Conservation (phyloP, 2,329 filamentous ascomycete species). For the Colletotrichum tofieldiae region DNA sequence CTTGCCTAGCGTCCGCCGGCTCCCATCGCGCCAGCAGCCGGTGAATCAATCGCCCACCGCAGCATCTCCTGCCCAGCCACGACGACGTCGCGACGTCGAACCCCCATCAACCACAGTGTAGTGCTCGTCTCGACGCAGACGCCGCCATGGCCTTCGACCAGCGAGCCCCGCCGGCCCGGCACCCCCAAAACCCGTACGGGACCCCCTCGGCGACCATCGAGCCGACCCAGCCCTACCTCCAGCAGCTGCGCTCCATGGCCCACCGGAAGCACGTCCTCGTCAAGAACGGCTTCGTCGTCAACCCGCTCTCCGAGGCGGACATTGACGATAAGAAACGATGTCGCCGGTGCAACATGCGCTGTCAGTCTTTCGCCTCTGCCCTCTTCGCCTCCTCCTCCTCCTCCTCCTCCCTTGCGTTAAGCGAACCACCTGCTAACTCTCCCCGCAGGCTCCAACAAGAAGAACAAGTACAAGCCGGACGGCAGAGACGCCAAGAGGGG, state of each 20-base stretch:
- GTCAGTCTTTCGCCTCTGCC: conserved; percentile 18
- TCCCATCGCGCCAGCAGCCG: not conserved
- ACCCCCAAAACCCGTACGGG: conserved; percentile 27
- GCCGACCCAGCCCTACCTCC: conserved; percentile 44
- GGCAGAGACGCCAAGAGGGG: conserved; percentile 3
- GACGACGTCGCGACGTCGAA: no score
- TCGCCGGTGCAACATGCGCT: conserved; percentile 46
- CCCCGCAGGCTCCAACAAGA: conserved; percentile 32
- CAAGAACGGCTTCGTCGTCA: conserved; percentile 49
- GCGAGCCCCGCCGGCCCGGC: not conserved
- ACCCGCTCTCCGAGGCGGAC: conserved; percentile 47
- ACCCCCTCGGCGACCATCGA: conserved; percentile 39
- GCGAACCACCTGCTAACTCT: not conserved
- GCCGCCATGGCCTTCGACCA: conserved; percentile 17
- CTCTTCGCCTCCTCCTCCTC: not conserved
- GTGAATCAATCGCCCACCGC: not conserved
- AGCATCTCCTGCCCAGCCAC: not conserved
- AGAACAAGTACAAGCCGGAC: conserved; percentile 29
- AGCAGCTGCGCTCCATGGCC: conserved; percentile 43
- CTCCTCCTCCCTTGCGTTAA: not conserved
- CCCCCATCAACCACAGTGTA: no score
- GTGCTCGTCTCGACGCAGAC: not conserved
- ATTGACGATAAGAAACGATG: conserved; percentile 53
- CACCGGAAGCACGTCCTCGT: conserved; percentile 44
- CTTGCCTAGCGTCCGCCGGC: not conserved